phyloP scores from a whole-genome alignment of 495 filamentous ascomycete genomes.

The Xylaria scruposa region DNA sequence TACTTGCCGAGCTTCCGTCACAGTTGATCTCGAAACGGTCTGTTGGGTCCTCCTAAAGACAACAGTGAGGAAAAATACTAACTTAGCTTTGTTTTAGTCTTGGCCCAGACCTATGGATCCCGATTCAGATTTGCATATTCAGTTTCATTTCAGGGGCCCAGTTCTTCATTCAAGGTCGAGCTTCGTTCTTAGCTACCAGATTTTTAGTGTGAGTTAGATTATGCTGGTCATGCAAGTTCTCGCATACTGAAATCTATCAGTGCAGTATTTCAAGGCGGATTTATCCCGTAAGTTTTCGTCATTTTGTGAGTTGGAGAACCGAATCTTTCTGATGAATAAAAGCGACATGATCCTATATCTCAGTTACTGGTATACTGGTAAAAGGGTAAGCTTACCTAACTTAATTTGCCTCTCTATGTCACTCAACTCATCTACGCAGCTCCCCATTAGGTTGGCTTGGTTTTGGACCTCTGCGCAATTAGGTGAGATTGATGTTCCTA shows the following conservation, averaged over 20 bases:
- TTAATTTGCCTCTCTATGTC: neutral
- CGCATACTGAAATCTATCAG: constrained; percentile 28
- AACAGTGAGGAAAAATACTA: neutral
- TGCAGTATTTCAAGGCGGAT: constrained; percentile 74
- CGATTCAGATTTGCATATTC: constrained; percentile 80
- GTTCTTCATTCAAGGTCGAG: constrained; percentile 66
- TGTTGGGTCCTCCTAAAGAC: neutral
- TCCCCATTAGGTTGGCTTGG: constrained; percentile 37
- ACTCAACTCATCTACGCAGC: constrained; percentile 26
- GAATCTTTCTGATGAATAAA: constrained; percentile 12
- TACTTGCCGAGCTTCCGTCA: constrained; percentile 76
- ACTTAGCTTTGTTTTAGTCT: constrained; percentile 28
- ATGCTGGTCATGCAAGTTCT: neutral
- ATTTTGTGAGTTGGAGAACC: neutral
- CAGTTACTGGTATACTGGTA: constrained; percentile 36
- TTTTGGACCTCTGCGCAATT: constrained; percentile 38
- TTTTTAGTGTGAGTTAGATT: constrained; percentile 61
- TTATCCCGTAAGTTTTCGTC: constrained; percentile 51
- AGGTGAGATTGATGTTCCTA: constrained; percentile 18
- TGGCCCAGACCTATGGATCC: constrained; percentile 82
- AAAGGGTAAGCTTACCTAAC: constrained; percentile 27
- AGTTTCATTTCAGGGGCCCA: constrained; percentile 72
- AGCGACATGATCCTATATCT: constrained; percentile 38
- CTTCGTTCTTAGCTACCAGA: constrained; percentile 67
- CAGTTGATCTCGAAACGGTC: constrained; percentile 74